Base-by-base conservation (phyloP, 768 basidiomycete genomes). In the Mycena maculata region DNA sequence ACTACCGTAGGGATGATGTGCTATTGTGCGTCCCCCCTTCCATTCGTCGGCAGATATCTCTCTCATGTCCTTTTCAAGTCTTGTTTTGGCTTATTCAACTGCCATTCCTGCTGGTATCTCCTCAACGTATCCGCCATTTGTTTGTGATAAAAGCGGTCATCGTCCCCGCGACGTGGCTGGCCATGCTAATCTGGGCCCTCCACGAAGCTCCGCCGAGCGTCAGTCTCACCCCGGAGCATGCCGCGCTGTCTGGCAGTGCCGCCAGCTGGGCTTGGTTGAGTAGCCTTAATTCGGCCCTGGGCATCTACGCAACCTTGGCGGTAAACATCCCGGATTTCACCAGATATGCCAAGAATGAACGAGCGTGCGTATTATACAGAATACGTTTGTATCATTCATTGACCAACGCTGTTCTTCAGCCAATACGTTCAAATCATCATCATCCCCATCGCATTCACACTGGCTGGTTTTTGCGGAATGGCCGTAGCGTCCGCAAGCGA, bases 261-360 rank as follows among this genome's bases (percentile, higher is more conserved):
- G 79, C 89, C 52, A 84, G 86, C n/a, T 94, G 92, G 91, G 91
- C 87, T 3, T 95, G 92, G 92, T 78, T 97, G 52, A 84, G 84
- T 57, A 88, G 89, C 0, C 73, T 97, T 64, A 96, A 94, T 74
- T 88, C 90, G 57, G 90, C 90, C 2, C 78, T 96, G 23, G 93
- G 92, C 0, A 86, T 87, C 67, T 95, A 90, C 76, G 80, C 90
- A 5, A 92, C 90, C 11, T 79, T 92, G 16, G 85, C 90, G 0
- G 89, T 92, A 69, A 94, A 94, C 72, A 93, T 94, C 63, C 90
- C 94, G 2, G 95, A 96, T 77, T 94, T 96, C 73, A 94, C 94
- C 25, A 86, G 94, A 73, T 95, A 95, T 77, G 91, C 93, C 0
- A 90, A 87, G 72, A 85, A 83, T 65, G 86, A 88, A 76, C 69